These are phyloP conservation scores for Hylodesmum podocarpum DNA, from an alignment of 306 rosid genomes.

Conservation along the genomic window DNA sequence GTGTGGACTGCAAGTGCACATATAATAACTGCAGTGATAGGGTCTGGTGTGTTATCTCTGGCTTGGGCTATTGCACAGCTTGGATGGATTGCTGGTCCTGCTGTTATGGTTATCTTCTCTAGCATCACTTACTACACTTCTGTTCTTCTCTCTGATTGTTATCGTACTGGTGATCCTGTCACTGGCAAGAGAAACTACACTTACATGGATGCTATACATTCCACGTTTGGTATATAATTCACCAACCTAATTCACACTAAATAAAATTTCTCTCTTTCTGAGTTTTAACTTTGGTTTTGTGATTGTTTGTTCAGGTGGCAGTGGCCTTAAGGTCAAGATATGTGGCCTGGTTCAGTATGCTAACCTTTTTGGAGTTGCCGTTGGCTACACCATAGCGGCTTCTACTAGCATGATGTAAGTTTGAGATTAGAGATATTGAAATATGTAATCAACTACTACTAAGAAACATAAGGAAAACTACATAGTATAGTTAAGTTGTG, in stretches of 20 bases:
- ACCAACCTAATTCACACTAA: neutral
- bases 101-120: constrained; percentile 68
- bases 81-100: constrained; percentile 92
- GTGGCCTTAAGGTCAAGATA: constrained; percentile 52
- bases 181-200: constrained; percentile 88
- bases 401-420: constrained; percentile 85
- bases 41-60: constrained; percentile 79
- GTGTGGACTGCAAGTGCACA: constrained; percentile 84
- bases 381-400: constrained; percentile 83
- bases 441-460: neutral
- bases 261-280: neutral
- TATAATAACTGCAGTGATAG: constrained; percentile 84
- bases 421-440: neutral
- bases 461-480: neutral
- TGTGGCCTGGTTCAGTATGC: constrained; percentile 82
- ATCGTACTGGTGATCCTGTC: constrained; percentile 65
- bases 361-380: constrained; percentile 69
- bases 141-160: constrained; percentile 67
- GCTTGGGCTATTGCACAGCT: constrained; percentile 93
- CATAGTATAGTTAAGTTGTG: constrained; percentile 9
- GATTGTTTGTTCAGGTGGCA: constrained; percentile 52
- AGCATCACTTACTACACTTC: constrained; percentile 83
- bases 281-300: neutral
- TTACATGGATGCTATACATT: constrained; percentile 70
- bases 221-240: constrained; percentile 61